Base-by-base conservation (phyloP, 805 yeast genomes). In the Maudiozyma saulgeensis region DNA sequence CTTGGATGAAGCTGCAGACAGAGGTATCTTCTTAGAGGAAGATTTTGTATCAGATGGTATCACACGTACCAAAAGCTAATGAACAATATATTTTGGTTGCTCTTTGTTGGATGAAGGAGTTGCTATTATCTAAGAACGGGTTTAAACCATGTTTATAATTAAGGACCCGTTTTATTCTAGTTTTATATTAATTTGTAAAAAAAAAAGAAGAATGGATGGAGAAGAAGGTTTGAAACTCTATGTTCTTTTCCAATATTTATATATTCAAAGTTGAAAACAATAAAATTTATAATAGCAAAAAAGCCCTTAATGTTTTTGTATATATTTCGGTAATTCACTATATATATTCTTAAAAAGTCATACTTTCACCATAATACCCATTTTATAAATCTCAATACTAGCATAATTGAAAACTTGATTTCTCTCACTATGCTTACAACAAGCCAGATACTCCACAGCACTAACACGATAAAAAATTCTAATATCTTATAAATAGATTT, bases 1-100 rank as follows among this genome's bases (percentile, higher is more conserved):
- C 23, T 48, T 72, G 40, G 72, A 71, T 50, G 73, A 70, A 38
- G 76, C 76, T 26, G 76, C 76, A 12, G 76, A 73, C 28, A 63
- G 72, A 48, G 77, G 76, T 3, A 60, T 71, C 16, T 72, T 68
- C 45, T 49, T 72, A 40, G 75, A 72, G 47, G 74, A 70, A 31
- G 46, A 45, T 19, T 41, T 44, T 3, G 26, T 45, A 6, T 26
- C 50, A 15, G 28, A 43, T 4, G 43, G 50, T 43, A 34, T 28
- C 7, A 43, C 43, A 5, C 35, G 41, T 18, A 26, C 12, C 34
- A 41, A 21, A 18, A 31, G 40, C 15, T 39, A 26, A 44, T 18
- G 26, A 25, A 21, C 4, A n/a, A n/a, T n/a, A n/a, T 21, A 3
- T 21, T 21, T 21, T 21, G 23, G 23, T 21, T 21, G 23, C 4